These are phyloP conservation scores for Cystobasidium sp. DNA, from an alignment of 1,284 basidiomycete species.

Conservation along the genomic window DNA sequence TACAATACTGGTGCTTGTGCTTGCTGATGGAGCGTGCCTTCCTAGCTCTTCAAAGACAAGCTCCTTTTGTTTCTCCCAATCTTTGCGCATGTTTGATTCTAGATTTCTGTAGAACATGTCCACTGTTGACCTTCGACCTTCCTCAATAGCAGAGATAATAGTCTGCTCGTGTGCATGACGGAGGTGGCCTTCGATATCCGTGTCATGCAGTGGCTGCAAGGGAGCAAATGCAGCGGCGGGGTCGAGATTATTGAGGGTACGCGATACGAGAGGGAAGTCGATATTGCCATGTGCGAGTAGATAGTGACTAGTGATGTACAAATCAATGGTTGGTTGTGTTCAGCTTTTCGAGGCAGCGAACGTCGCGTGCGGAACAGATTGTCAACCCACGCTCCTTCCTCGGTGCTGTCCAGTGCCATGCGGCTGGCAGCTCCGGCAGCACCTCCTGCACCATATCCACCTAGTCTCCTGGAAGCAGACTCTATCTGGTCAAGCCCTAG, in stretches of 20 bases:
- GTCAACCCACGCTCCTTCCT: constrained; percentile 42
- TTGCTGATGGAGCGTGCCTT: constrained; percentile 58
- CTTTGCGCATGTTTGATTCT: constrained; percentile 72
- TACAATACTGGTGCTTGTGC: constrained; percentile 43
- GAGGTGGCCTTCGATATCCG: constrained; percentile 81
- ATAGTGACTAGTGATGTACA: constrained; percentile 51
- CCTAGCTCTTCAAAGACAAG: constrained; percentile 89
- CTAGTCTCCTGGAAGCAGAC: constrained; percentile 76
- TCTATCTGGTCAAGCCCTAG: constrained; percentile 91
- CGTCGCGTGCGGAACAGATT: neutral
- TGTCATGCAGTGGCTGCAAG: constrained; percentile 84
- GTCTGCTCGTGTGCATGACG: constrained; percentile 92
- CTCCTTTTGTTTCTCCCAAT: constrained; percentile 89
- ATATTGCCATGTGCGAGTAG: constrained; percentile 87
- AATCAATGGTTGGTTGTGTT: constrained; percentile 38
- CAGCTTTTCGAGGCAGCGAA: constrained; percentile 23
- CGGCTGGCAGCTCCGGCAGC: constrained; percentile 2
- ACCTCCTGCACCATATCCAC: constrained; percentile 52
- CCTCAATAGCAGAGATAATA: constrained; percentile 89
- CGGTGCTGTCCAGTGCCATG: constrained; percentile 27
- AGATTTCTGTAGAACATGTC: constrained; percentile 80
- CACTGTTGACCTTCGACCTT: constrained; percentile 76
- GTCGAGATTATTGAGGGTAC: constrained; percentile 77
- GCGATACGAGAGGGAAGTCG: constrained; percentile 74
- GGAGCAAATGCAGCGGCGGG: constrained; percentile 84